Evolutionary conservation across 179 eudicot genomes (phyloP).

Genomic region (Pouteria campechiana): DNA sequence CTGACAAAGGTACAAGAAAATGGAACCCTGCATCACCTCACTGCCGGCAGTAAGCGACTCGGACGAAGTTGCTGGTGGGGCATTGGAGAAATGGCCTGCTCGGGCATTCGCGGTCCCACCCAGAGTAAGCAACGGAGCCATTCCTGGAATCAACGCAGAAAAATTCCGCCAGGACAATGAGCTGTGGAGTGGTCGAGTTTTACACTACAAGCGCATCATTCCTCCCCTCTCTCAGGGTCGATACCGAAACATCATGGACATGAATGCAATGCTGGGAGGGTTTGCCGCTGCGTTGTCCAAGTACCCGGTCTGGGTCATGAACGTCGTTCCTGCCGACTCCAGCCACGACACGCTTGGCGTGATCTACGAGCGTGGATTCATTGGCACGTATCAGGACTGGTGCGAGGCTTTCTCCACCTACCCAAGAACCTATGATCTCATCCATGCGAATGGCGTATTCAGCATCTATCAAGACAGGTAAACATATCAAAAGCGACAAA

Average conservation of each 20-base stretch:
- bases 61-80: conserved; percentile 56
- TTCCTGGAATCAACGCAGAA: conserved; percentile 42
- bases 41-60: conserved; percentile 46
- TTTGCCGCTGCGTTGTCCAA: conserved; percentile 61
- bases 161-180: conserved; percentile 27
- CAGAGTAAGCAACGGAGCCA: conserved; percentile 30
- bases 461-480: conserved; percentile 64
- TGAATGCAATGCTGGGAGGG: conserved; percentile 72
- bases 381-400: conserved; percentile 78
- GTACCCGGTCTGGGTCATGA: conserved; percentile 83
- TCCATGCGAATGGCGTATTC: conserved; percentile 62
- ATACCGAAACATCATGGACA: conserved; percentile 63
- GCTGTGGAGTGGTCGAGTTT: conserved; percentile 44
- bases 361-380: conserved; percentile 55
- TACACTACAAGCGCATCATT: conserved; percentile 38
- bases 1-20: conserved; percentile 69
- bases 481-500: no score
- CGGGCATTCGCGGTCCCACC: conserved; percentile 55
- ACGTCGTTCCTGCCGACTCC: conserved; percentile 56
- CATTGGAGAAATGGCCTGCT: conserved; percentile 44
- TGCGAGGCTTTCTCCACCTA: conserved; percentile 94
- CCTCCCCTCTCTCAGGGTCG: conserved; percentile 47
- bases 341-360: conserved; percentile 54
- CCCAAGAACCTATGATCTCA: conserved; percentile 77
- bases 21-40: conserved; percentile 64